Evolutionary conservation across 2,329 filamentous ascomycete genomes (phyloP).

Genomic region (Trichoderma sp.): DNA sequence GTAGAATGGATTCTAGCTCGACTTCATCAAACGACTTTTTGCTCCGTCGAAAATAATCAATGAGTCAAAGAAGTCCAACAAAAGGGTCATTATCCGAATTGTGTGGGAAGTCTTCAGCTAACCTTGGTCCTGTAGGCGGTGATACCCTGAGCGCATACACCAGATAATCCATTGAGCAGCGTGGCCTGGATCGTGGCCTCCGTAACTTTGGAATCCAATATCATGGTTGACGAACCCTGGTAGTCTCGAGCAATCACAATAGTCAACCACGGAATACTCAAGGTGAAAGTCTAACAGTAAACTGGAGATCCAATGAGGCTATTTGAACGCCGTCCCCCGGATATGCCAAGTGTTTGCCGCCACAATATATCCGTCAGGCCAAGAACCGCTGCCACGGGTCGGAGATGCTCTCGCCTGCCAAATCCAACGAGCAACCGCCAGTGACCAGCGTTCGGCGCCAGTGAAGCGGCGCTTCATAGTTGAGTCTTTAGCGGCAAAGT

Average conservation of each 20-base stretch:
- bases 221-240: background rate
- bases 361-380: slow-evolving; percentile 13
- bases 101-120: background rate
- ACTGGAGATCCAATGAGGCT: slow-evolving; percentile 5
- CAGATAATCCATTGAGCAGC: slow-evolving; percentile 9
- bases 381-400: background rate
- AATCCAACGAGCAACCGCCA: background rate
- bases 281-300: background rate
- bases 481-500: slow-evolving; percentile 3
- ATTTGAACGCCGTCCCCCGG: slow-evolving; percentile 16
- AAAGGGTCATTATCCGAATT: background rate
- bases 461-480: background rate
- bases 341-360: background rate
- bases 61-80: background rate
- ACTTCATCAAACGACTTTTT: slow-evolving; percentile 8
- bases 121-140: slow-evolving; percentile 11
- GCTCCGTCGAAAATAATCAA: background rate
- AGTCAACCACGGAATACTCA: background rate
- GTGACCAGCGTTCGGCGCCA: background rate
- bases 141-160: slow-evolving; percentile 14
- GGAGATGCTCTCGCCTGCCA: background rate
- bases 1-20: slow-evolving; percentile 7
- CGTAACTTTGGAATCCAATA: slow-evolving; percentile 16
- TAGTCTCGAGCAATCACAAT: background rate
- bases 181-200: slow-evolving; percentile 14